phyloP scores from a whole-genome alignment of 345 rosid species.

The Passiflora organensis region DNA sequence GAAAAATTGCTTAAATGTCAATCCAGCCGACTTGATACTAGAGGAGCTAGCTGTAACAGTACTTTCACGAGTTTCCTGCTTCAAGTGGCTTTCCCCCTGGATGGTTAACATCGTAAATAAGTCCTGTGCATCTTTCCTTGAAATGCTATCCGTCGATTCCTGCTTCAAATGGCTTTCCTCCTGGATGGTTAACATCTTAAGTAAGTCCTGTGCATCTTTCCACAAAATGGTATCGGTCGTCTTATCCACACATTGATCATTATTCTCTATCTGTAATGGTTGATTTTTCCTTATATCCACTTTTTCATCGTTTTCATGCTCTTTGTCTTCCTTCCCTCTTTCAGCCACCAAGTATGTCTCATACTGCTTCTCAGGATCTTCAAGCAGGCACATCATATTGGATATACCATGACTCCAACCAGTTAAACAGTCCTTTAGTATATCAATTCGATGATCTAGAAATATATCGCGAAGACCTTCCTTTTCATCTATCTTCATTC shows the following conservation, averaged over 20 bases:
- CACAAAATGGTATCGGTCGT: no score
- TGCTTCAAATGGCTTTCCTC: neutral
- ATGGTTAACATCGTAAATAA: no score
- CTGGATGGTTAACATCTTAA: no score
- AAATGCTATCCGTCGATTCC: neutral
- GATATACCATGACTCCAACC: conserved; percentile 27
- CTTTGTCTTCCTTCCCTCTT: neutral
- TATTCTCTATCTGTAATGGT: no score
- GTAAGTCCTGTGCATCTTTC: no score
- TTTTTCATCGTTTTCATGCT: conserved; percentile 12
- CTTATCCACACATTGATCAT: no score
- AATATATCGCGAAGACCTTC: conserved; percentile 29
- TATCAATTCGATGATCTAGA: conserved; percentile 37
- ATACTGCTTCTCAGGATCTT: conserved; percentile 23
- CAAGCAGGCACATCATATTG: conserved; percentile 26
- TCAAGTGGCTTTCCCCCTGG: neutral
- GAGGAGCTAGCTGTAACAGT: neutral
- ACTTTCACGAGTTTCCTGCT: neutral
- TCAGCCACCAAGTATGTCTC: conserved; percentile 22
- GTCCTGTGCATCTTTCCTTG: no score
- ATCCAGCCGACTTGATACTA: conserved; percentile 19
- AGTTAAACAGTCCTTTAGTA: conserved; percentile 23
- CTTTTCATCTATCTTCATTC: conserved; percentile 23
- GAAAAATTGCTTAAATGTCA: conserved; percentile 19
- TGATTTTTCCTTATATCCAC: conserved; percentile 1